Conservation (phyloP, 2,329 filamentous ascomycete genomes). For the Aspergillus caelatus region DNA sequence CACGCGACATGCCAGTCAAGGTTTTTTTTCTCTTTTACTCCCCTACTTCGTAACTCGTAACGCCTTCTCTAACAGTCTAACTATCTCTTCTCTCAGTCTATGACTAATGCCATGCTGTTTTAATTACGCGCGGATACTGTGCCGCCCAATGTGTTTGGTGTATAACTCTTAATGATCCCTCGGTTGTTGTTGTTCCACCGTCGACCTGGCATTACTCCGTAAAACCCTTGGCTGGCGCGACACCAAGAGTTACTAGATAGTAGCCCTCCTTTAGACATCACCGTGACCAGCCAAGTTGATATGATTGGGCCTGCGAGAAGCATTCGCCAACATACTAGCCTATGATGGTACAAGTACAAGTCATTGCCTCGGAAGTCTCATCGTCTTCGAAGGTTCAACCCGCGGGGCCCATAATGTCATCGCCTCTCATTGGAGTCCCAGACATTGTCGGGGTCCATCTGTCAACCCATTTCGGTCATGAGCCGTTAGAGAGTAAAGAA, state of each 20-base stretch:
- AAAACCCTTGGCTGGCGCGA: neutral
- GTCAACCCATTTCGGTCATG: conserved; percentile 1
- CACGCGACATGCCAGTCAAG: neutral
- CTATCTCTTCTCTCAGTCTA: neutral
- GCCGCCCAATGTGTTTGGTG: neutral
- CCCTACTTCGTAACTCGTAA: neutral
- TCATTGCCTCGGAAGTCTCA: neutral
- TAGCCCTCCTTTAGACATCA: neutral
- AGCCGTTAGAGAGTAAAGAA: neutral
- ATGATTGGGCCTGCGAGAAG: neutral
- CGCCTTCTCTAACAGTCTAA: too few species aligned
- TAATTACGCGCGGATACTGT: neutral
- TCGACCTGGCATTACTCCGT: neutral
- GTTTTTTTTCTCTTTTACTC: neutral
- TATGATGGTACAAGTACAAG: neutral
- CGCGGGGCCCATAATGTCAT: neutral
- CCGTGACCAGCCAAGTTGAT: neutral
- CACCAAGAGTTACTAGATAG: too few species aligned
- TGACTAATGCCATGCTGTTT: neutral
- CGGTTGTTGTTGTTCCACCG: neutral
- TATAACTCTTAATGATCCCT: conserved; percentile 1
- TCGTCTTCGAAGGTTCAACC: neutral
- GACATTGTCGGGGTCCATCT: neutral
- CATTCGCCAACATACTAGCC: neutral
- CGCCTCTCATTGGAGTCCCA: neutral